A percentile compares a stretch with the other conserved stretches of the same genome.
Conservation (phyloP, 192 early-diverging fungal genomes). For the Helicostylum pulchrum region DNA sequence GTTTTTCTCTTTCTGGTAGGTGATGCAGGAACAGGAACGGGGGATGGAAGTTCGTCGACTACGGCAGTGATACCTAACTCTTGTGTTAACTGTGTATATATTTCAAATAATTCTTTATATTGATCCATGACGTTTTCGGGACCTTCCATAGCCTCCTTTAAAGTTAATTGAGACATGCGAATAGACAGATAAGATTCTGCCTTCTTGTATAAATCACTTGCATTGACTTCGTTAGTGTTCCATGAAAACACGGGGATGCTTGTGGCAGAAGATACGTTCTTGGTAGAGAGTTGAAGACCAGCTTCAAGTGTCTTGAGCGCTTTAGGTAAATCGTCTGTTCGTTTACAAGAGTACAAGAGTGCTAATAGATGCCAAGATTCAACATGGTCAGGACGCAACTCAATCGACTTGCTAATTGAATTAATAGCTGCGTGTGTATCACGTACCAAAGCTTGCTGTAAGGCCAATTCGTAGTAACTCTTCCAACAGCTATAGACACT, state of each 20-base stretch:
- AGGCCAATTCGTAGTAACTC: constrained; percentile 57
- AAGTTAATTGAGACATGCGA: constrained; percentile 5
- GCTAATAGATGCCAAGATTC: constrained; percentile 72
- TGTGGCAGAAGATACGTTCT: background rate
- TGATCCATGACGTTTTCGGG: constrained; percentile 32
- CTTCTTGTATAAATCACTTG: constrained; percentile 49
- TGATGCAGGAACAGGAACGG: background rate
- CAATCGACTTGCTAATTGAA: constrained; percentile 53
- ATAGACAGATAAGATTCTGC: constrained; percentile 35
- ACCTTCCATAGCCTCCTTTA: constrained; percentile 36
- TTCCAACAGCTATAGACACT: constrained; percentile 50
- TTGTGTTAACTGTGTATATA: constrained; percentile 6
- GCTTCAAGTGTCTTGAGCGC: constrained; percentile 64
- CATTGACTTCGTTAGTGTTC: constrained; percentile 50
- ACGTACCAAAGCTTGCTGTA: constrained; percentile 63
- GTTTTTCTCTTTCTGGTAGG: constrained; percentile 1
- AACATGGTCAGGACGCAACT: constrained; percentile 49
- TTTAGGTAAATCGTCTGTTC: constrained; percentile 56
- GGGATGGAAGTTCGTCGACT: background rate
- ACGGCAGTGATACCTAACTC: background rate
- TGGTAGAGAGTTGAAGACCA: constrained; percentile 47
- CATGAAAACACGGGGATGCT: constrained; percentile 9
- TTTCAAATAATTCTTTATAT: constrained; percentile 7
- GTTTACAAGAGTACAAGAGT: constrained; percentile 55
- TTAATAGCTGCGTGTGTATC: constrained; percentile 52